Base-by-base conservation (phyloP, 2,329 filamentous ascomycete species). In the Rutstroemia sp. region DNA sequence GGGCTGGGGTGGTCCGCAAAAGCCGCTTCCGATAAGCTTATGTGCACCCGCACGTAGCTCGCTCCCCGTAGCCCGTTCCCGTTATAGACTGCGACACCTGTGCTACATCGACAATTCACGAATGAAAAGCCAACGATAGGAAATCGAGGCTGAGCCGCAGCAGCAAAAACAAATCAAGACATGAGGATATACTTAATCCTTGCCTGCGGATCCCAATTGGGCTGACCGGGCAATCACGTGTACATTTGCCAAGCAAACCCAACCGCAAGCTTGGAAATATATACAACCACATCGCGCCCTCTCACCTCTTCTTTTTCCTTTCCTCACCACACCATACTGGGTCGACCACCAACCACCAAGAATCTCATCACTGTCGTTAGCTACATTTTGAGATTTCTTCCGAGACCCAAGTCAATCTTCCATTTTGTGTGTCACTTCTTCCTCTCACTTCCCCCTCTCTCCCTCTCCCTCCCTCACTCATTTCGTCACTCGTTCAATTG, bases 391-490 rank as follows among this genome's bases (percentile, higher is more conserved):
- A 69, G 67, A 67, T 67, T 59, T 68, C 67, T 68, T 66, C 69
- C 69, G 64, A 67, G 69, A 62, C 69, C 69, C 67, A 34, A 60
- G 69, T 68, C 68, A 70, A 71, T 70, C 63, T 58, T 66, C 68
- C 19, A 45, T 58, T 49, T 65, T 69, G 69, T 71, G 69, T 65
- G 68, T 70, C 67, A 69, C 18, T 45, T 45, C 19, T 23, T 21
- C 18, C 61, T 63, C 62, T 53, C 18, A 39, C 21, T 47, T 53
- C 16, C 27, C 30, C 18, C 54, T 53, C 52, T 50, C 34, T 23
- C 45, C 18, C 25, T 14, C 18, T 25, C 7, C 42, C 19, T 23
- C 18, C 18, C 25, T n/a, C 5, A 55, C 60, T 61, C 63, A 59
- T 70, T 70, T 67, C 66, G 66, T 67, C 67, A 62, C 60, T 70